Evolutionary conservation across 768 basidiomycete species (phyloP).

Genomic region (Boletus coccyginus): DNA sequence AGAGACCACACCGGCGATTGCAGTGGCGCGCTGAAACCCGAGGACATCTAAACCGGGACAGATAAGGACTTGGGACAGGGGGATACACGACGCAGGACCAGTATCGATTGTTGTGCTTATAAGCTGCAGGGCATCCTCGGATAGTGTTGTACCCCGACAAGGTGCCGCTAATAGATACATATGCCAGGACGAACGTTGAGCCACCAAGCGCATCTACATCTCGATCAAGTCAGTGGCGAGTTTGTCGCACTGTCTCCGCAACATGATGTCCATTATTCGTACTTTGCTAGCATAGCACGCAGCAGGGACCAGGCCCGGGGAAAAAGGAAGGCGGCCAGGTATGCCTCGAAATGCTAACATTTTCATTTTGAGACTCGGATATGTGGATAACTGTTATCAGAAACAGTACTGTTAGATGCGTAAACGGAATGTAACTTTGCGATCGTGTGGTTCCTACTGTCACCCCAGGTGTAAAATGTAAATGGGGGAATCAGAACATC

Average conservation of each 20-base stretch:
- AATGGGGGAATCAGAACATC: background rate
- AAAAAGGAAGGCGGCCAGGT: background rate
- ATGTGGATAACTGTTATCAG: conserved; percentile 15
- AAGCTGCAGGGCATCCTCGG: background rate
- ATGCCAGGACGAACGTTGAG: background rate
- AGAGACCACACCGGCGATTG: too few species aligned
- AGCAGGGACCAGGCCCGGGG: background rate
- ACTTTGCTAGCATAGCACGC: background rate
- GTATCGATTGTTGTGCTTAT: background rate
- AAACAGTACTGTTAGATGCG: background rate
- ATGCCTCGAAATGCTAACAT: conserved; percentile 19
- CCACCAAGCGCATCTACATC: background rate
- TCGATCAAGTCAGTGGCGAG: background rate
- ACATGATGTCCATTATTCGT: background rate
- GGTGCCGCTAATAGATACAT: background rate
- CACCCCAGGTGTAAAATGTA: background rate
- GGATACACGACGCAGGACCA: background rate
- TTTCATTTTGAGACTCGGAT: conserved; percentile 15
- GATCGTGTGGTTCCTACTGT: background rate
- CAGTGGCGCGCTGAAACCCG: too few species aligned
- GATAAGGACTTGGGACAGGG: background rate
- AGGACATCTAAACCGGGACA: background rate
- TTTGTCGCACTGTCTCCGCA: background rate
- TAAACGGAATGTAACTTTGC: background rate
- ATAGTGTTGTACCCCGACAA: too few species aligned